A percentile compares a stretch with the other conserved stretches of the same genome.
Conservation (phyloP, 495 filamentous ascomycete genomes). For the Neohortaea acidophila region DNA sequence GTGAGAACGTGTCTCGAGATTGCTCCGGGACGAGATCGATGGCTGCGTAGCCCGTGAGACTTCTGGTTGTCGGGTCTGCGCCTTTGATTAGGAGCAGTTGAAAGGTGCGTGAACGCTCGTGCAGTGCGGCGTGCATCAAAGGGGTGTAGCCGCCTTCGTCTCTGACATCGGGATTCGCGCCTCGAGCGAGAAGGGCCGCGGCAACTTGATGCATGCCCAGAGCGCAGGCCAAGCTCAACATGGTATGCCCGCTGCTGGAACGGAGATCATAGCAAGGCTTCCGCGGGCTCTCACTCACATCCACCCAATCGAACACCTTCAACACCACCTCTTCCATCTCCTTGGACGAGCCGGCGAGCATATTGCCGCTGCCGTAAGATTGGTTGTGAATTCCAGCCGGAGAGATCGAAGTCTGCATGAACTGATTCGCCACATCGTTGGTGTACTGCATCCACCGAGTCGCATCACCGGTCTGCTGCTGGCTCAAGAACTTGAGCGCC, state of each 20-base stretch:
- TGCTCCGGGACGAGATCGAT: conserved; percentile 44
- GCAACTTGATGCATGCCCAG: conserved; percentile 62
- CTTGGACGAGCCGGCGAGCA: background rate
- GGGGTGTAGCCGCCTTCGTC: conserved; percentile 74
- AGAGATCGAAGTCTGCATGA: background rate
- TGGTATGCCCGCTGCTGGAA: conserved; percentile 54
- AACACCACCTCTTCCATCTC: conserved; percentile 59
- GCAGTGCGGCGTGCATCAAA: conserved; percentile 71
- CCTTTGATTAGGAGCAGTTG: conserved; percentile 56
- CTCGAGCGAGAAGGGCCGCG: conserved; percentile 63
- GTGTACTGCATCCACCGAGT: conserved; percentile 1
- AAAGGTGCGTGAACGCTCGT: conserved; percentile 59
- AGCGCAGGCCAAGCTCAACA: conserved; percentile 68
- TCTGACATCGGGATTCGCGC: conserved; percentile 58
- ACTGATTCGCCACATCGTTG: conserved; percentile 1
- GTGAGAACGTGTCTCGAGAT: conserved; percentile 3
- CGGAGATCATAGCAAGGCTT: conserved; percentile 48
- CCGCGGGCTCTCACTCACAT: conserved; percentile 52
- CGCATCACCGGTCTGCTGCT: conserved; percentile 4
- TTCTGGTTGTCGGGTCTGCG: conserved; percentile 56
- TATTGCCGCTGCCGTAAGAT: conserved; percentile 1
- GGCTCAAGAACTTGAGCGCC: conserved; percentile 7
- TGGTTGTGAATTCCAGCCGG: conserved; percentile 8
- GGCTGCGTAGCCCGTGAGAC: conserved; percentile 53
- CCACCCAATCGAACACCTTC: conserved; percentile 59